phyloP scores from a whole-genome alignment of 2,329 filamentous ascomycete genomes.

The Aureobasidium sp. region DNA sequence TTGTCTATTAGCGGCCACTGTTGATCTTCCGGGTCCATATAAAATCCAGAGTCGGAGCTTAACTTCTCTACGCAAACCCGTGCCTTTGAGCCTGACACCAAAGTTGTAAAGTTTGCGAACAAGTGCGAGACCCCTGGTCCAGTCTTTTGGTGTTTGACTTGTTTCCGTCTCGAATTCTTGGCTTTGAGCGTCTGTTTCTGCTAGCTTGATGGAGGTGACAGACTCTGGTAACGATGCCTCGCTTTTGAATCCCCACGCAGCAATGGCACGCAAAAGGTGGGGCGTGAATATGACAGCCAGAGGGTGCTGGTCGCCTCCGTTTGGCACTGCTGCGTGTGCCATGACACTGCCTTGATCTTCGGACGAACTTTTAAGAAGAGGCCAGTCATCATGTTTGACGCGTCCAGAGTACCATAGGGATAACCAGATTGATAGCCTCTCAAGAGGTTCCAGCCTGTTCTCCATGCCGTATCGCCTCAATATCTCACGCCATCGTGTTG shows the following conservation, averaged over 20 bases:
- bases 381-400: neutral
- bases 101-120: conserved; percentile 19
- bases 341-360: neutral
- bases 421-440: conserved; percentile 45
- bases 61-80: conserved; percentile 20
- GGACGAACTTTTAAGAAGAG: neutral
- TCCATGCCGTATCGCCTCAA: conserved; percentile 52
- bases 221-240: neutral
- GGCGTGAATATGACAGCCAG: conserved; percentile 19
- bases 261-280: conserved; percentile 23
- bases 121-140: conserved; percentile 25
- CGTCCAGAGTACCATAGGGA: conserved; percentile 18
- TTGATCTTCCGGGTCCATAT: conserved; percentile 24
- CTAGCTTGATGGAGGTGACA: neutral
- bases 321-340: neutral
- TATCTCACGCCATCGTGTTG: conserved; percentile 48
- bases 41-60: conserved; percentile 25
- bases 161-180: neutral
- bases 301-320: neutral
- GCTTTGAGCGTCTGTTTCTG: neutral
- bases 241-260: conserved; percentile 26
- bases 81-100: conserved; percentile 19
- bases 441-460: conserved; percentile 42
- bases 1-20: neutral
- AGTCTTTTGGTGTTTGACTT: conserved; percentile 9